Conservation (phyloP, 176 grass and related monocot species). For the Leersia perrieri region DNA sequence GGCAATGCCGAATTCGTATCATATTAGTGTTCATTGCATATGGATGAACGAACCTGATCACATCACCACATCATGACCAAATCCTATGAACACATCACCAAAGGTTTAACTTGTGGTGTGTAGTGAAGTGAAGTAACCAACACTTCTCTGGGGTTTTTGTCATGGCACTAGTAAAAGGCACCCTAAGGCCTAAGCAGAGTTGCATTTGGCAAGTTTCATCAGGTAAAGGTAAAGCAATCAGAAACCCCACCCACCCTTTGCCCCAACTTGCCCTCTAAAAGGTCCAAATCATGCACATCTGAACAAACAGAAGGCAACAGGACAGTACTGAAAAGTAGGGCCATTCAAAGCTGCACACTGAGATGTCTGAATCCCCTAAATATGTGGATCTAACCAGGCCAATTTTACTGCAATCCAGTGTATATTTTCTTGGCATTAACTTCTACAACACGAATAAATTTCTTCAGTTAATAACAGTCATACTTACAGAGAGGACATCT, state of each 20-base stretch:
- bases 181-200: not conserved
- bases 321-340: conserved; percentile 7
- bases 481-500: conserved; percentile 69
- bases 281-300: not conserved
- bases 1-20: not conserved
- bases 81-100: not conserved
- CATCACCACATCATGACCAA: conserved; percentile 16
- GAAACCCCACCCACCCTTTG: conserved; percentile 6
- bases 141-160: not conserved
- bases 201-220: not conserved
- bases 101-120: not conserved
- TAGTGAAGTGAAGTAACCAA: conserved; percentile 24
- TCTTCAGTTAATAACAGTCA: conserved; percentile 4
- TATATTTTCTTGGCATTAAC: not conserved
- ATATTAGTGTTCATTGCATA: not conserved
- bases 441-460: not conserved
- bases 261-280: not conserved
- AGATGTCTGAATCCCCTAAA: conserved; percentile 16
- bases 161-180: not conserved
- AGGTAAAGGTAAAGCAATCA: conserved; percentile 3
- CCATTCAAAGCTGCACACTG: conserved; percentile 6
- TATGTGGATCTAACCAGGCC: not conserved
- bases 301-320: conserved; percentile 28
- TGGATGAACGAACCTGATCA: not conserved
- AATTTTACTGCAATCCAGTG: not conserved